Evolutionary conservation across 2,329 filamentous ascomycete genomes (phyloP), one percentile per base, ranked within the genome.

Genomic region (Onygenales sp.): DNA sequence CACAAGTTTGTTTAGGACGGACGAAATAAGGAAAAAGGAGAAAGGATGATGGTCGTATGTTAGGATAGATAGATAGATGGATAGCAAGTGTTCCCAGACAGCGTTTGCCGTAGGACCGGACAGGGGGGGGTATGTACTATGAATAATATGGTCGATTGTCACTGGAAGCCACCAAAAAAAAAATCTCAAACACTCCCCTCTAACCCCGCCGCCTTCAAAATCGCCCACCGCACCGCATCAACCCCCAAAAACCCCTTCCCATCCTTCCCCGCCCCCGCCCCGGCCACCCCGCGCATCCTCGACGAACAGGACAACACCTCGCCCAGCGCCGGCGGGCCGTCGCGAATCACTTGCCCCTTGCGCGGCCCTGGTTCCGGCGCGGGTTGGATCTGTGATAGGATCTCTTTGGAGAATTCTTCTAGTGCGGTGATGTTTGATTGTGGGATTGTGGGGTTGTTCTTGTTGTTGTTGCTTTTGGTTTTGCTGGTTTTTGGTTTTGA

Each of bases 231-330:
- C 8, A 88, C 65, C 54, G 80, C 76, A 65, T 81, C 78, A 43
- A 87, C 72, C 0, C 85, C 85, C 50, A 85, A 60, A 54, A 72
- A 75, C 53, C 72, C 71, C 33, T 73, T 74, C 31, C 69, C 69
- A 2, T 49, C 21, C 42, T 54, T 55, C 38, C 43, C 55, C 72
- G 75, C 53, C 72, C 73, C 33, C 73, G 5, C 21, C 21, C 21
- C 74, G 31, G 69, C 69, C 2, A 71, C 69, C 47, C 78, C 56
- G 31, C 70, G 65, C 50, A 74, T 77, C 62, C 79, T 75, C 2
- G 76, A 70, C 60, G 80, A 82, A 58, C 78, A 81, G 8, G 78
- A 78, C 38, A 87, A 65, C 11, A 86, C 74, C 64, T 87, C 83
- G 7, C 80, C 79, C 48, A 83, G 59, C 10, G 74, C 75, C 41